These are phyloP conservation scores for Boletus sp. DNA, from an alignment of 768 basidiomycete species.

Conservation along the genomic window DNA sequence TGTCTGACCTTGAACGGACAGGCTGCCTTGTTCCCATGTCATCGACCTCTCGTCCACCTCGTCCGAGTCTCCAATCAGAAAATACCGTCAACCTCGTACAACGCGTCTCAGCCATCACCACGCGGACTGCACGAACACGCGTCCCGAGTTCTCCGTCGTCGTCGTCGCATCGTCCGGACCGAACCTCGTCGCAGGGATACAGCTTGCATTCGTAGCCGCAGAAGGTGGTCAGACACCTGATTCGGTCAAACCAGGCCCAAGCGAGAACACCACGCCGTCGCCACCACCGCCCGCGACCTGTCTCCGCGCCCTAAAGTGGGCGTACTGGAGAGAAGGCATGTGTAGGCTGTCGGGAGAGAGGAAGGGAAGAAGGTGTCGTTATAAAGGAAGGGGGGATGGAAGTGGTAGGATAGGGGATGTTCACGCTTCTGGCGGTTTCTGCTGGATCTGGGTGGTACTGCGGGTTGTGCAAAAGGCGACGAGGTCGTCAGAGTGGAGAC, in stretches of 20 bases:
- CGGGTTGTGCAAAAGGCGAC: neutral
- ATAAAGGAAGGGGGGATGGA: neutral
- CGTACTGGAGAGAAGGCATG: constrained; percentile 11
- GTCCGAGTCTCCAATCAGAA: neutral
- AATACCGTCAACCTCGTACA: neutral
- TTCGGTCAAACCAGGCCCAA: neutral
- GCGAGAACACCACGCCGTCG: neutral
- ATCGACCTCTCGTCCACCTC: neutral
- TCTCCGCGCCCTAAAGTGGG: constrained; percentile 15
- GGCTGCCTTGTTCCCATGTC: neutral
- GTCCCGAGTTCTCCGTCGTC: neutral
- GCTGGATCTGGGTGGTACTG: too few species aligned
- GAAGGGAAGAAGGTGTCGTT: neutral
- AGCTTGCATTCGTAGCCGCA: neutral
- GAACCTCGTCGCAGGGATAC: neutral
- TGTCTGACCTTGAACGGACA: neutral
- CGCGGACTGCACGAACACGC: neutral
- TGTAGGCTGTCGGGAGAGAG: neutral
- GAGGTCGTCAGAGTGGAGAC: neutral
- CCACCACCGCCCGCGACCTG: constrained; percentile 7
- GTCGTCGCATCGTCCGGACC: neutral
- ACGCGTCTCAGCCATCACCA: neutral
- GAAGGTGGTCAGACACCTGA: neutral
- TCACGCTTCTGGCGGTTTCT: too few species aligned
- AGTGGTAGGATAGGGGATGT: neutral